phyloP scores from a whole-genome alignment of 2,329 filamentous ascomycete genomes.

The Phaeophleospora eucalypticola region DNA sequence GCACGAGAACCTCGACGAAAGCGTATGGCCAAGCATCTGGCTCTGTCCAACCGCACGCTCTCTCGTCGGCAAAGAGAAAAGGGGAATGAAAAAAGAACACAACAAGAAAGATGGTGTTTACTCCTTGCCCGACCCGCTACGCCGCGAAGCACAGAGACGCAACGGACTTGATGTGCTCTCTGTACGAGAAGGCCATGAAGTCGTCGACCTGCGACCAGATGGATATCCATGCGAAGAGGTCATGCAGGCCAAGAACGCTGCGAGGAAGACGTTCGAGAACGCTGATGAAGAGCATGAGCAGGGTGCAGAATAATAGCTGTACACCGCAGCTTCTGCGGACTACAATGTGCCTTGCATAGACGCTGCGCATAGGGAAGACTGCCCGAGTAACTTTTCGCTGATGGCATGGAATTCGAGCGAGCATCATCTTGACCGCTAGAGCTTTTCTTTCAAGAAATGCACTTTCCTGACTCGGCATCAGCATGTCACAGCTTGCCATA shows the following conservation, averaged over 20 bases:
- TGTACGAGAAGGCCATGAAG: slow-evolving; percentile 22
- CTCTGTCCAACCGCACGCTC: slow-evolving; percentile 61
- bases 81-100: slow-evolving; percentile 25
- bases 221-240: slow-evolving; percentile 29
- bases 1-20: slow-evolving; percentile 47
- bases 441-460: too few relatives aligned
- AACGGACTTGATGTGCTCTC: slow-evolving; percentile 31
- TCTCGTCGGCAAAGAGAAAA: slow-evolving; percentile 63
- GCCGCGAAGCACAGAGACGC: slow-evolving; percentile 28
- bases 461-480: too few relatives aligned
- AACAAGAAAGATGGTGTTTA: slow-evolving; percentile 15
- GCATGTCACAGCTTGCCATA: too few relatives aligned
- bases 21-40: slow-evolving; percentile 59
- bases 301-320: too few relatives aligned
- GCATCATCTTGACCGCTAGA: too few relatives aligned
- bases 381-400: too few relatives aligned
- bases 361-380: too few relatives aligned
- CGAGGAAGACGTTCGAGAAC: slow-evolving; percentile 2
- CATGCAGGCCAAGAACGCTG: slow-evolving; percentile 24
- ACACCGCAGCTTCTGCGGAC: too few relatives aligned
- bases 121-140: slow-evolving; percentile 29
- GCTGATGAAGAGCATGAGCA: too few relatives aligned
- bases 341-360: too few relatives aligned
- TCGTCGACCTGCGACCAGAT: slow-evolving; percentile 29
- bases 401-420: too few relatives aligned